Evolutionary conservation across 768 basidiomycete species (phyloP).

Genomic region (Suillus ampliporus): DNA sequence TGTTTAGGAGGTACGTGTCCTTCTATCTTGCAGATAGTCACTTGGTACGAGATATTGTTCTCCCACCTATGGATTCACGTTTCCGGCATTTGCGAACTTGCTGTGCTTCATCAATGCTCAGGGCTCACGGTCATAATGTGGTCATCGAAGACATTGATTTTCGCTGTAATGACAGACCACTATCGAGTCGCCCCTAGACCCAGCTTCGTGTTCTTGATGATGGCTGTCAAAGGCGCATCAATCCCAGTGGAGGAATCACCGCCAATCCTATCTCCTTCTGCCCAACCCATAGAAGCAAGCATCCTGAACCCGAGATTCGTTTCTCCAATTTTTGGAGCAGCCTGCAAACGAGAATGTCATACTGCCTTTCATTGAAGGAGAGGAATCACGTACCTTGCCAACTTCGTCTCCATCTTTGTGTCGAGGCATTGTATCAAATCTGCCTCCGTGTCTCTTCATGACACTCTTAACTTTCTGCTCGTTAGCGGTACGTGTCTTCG

Average conservation of each 20-base stretch:
- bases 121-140: background rate
- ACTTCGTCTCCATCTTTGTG: constrained; percentile 88
- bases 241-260: constrained; percentile 59
- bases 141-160: background rate
- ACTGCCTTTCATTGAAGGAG: background rate
- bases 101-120: background rate
- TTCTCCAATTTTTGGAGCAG: constrained; percentile 80
- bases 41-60: too few species aligned
- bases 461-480: constrained; percentile 63
- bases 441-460: constrained; percentile 42
- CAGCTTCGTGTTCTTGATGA: constrained; percentile 86
- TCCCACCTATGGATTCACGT: too few species aligned
- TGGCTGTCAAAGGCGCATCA: constrained; percentile 77
- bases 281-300: constrained; percentile 91
- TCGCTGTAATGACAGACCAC: background rate
- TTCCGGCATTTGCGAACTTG: background rate
- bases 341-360: constrained; percentile 42
- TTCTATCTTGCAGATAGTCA: background rate
- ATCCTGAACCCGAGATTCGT: constrained; percentile 88
- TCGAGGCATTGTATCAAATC: constrained; percentile 43
- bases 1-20: too few species aligned
- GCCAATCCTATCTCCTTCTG: constrained; percentile 82
- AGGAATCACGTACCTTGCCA: constrained; percentile 60
- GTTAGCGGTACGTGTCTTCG: constrained; percentile 60
- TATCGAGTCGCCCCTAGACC: constrained; percentile 71